Evolutionary conservation across 208 protist species (phyloP), one percentile per base, ranked within the genome.

Genomic region (Leishmania mexicana): DNA sequence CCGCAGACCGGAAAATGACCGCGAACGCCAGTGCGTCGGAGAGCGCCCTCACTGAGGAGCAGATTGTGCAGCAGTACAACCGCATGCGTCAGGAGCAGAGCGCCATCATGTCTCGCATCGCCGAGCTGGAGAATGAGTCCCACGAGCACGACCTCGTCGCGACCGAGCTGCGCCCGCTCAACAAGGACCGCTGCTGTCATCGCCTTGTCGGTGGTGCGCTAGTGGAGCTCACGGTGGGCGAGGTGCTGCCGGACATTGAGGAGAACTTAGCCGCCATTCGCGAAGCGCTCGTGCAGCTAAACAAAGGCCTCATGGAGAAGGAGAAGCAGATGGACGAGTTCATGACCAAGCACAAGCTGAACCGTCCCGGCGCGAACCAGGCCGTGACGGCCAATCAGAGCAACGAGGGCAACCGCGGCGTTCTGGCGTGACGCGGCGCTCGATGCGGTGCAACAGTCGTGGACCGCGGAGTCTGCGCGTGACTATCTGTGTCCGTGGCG

Each of bases 151-250:
- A 94, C 73, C 87, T 98, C 28, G 98, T 99, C 47, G 93, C 95
- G 7, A 88, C 93, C 35, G 92, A 95, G 51, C 90, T 99, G 6
- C 88, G 87, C 21, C 89, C 94, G 10, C 87, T 99, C 28, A 94
- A 99, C 70, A 83, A 85, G 51, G 89, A 94, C 60, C 97, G 98
- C 82, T 97, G 97, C 85, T 99, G 97, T 86, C 98, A 98, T 83
- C 95, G 98, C 47, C 88, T 99, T 49, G 92, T 99, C 21, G 98
- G 98, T 54, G 97, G 95, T 49, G 98, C 98, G 45, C 91, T 99
- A 17, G 92, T 99, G 60, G 97, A 99, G 87, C 93, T 96, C 79
- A 99, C 95, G 11, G 97, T 99, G 1, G 97, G 89, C 21, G 98
- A 99, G 77, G 95, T 99, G 47, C 85, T 99, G 45, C 98, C 98